These are phyloP conservation scores for Nitzschia putrida DNA, from an alignment of 108 stramenopile genomes.

Conservation along the genomic window DNA sequence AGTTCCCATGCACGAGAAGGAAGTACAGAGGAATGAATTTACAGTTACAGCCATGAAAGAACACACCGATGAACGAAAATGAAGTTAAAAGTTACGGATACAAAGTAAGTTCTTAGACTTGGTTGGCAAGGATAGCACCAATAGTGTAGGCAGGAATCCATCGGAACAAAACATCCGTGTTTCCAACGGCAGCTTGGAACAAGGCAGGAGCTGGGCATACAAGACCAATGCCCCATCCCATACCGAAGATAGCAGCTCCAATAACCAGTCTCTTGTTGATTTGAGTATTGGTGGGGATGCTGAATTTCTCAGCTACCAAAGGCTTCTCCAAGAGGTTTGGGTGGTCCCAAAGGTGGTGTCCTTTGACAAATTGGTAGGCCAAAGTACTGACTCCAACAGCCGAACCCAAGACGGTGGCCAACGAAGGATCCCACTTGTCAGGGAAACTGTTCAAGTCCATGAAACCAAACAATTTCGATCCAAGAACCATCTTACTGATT, in stretches of 20 bases:
- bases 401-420: constrained; percentile 76
- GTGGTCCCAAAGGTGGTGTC: constrained; percentile 24
- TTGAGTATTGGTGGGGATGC: constrained; percentile 44
- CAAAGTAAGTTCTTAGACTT: background rate
- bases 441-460: constrained; percentile 47
- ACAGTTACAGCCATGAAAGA: no score
- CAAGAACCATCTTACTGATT: constrained; percentile 63
- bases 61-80: no score
- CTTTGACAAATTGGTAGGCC: constrained; percentile 66
- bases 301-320: constrained; percentile 19
- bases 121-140: constrained; percentile 26
- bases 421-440: constrained; percentile 82
- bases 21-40: no score
- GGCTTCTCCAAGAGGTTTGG: constrained; percentile 1
- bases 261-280: constrained; percentile 49
- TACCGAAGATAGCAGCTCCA: constrained; percentile 54
- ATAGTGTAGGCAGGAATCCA: constrained; percentile 48
- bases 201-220: constrained; percentile 65
- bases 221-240: constrained; percentile 59
- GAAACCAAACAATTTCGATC: constrained; percentile 73
- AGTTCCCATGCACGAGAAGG: no score
- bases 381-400: constrained; percentile 59
- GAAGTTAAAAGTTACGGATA: no score
- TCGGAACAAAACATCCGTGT: constrained; percentile 20
- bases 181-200: constrained; percentile 39